phyloP scores from a whole-genome alignment of 805 yeast genomes.

The Zygosaccharomyces bisporus region DNA sequence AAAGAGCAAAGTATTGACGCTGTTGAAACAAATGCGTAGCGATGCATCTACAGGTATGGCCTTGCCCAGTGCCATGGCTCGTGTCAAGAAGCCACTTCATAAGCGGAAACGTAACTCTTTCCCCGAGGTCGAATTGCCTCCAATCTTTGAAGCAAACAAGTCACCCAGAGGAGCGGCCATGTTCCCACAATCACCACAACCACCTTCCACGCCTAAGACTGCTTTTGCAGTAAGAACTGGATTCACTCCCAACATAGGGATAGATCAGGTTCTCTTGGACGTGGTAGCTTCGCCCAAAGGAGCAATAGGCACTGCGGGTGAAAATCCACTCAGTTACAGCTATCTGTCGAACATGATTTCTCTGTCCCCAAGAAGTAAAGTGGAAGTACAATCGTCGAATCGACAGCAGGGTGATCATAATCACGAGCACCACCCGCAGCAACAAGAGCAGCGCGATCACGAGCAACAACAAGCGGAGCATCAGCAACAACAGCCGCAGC shows the following conservation, averaged over 20 bases:
- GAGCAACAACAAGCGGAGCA: neutral
- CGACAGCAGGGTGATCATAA: neutral
- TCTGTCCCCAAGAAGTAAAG: slow-evolving; percentile 18
- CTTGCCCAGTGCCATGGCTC: neutral
- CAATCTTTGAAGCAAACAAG: slow-evolving; percentile 5
- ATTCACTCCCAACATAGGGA: slow-evolving; percentile 25
- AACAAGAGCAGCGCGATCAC: neutral
- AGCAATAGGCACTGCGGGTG: slow-evolving; percentile 10
- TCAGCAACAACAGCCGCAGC: slow-evolving; percentile 1
- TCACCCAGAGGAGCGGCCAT: slow-evolving; percentile 10
- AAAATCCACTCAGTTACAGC: slow-evolving; percentile 9
- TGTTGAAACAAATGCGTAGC: slow-evolving; percentile 32
- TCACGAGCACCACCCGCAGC: neutral
- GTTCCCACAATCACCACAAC: slow-evolving; percentile 18
- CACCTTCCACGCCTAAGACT: slow-evolving; percentile 29
- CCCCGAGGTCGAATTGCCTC: slow-evolving; percentile 1
- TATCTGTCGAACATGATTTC: slow-evolving; percentile 10
- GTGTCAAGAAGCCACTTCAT: slow-evolving; percentile 5
- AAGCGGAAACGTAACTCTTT: slow-evolving; percentile 6
- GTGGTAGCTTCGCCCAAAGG: slow-evolving; percentile 17
- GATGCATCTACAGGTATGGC: slow-evolving; percentile 9
- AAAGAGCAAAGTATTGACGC: slow-evolving; percentile 27
- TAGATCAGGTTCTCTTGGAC: slow-evolving; percentile 26
- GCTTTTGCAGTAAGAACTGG: slow-evolving; percentile 26
- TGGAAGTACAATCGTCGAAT: neutral